These are phyloP conservation scores for Casaregolazyma suthepensis DNA, from an alignment of 1,139 yeast genomes.

Conservation along the genomic window DNA sequence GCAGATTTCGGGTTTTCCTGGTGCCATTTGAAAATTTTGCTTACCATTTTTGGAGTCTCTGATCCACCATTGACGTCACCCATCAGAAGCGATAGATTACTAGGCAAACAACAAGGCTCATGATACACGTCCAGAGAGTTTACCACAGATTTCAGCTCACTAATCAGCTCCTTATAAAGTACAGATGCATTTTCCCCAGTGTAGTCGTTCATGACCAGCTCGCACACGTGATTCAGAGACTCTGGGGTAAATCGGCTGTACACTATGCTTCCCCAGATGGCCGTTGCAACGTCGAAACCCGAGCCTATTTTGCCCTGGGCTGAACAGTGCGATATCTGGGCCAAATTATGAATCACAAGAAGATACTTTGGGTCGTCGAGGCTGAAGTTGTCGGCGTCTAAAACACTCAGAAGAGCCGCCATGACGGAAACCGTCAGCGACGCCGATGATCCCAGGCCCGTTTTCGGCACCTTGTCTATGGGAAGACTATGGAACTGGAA, in stretches of 20 bases:
- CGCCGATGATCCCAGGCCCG: constrained; percentile 95
- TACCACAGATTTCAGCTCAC: constrained; percentile 37
- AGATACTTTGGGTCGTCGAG: constrained; percentile 5
- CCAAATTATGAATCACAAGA: constrained; percentile 59
- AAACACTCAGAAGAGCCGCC: constrained; percentile 55
- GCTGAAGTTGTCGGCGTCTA: constrained; percentile 28
- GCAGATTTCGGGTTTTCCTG: constrained; percentile 47
- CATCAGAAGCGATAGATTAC: constrained; percentile 64
- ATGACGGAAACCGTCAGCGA: constrained; percentile 81
- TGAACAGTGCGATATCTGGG: constrained; percentile 85
- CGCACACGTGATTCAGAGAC: constrained; percentile 16
- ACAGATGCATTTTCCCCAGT: neutral
- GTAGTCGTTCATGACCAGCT: neutral
- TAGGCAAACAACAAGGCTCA: constrained; percentile 57
- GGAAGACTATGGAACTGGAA: constrained; percentile 57
- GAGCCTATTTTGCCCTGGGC: constrained; percentile 96
- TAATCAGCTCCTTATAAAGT: constrained; percentile 13
- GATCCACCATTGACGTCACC: constrained; percentile 93
- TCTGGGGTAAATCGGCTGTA: constrained; percentile 58
- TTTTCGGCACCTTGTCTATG: constrained; percentile 75
- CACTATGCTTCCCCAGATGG: constrained; percentile 81
- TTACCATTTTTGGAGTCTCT: constrained; percentile 85
- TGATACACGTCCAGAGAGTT: constrained; percentile 52
- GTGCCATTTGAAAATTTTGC: constrained; percentile 70
- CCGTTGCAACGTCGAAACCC: constrained; percentile 96